Evolutionary conservation across 148 eudicot genomes (phyloP).

Genomic region (Rhododendron ovatum): DNA sequence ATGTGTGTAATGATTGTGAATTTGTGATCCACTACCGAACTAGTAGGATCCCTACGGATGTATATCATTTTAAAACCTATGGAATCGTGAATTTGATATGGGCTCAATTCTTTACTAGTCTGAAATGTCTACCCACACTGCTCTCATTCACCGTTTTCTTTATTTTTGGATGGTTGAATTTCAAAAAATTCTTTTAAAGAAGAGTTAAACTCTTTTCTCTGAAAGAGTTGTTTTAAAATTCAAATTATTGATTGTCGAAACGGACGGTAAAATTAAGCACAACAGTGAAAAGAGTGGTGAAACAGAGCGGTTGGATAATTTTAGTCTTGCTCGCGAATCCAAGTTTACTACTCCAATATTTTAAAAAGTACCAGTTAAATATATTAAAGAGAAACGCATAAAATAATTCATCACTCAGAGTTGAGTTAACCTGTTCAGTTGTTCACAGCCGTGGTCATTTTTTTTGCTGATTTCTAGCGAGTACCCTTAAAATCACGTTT

Average conservation of each 20-base stretch:
- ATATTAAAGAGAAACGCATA: too few relatives aligned
- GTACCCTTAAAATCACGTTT: too few relatives aligned
- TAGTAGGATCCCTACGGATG: background rate
- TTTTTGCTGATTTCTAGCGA: too few relatives aligned
- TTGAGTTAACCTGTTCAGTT: background rate
- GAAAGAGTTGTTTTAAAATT: too few relatives aligned
- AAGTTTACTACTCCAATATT: too few relatives aligned
- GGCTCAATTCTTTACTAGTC: background rate
- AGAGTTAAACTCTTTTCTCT: too few relatives aligned
- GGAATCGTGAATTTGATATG: background rate
- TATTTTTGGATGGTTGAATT: accelerated
- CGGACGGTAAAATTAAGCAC: accelerated
- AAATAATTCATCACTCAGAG: background rate
- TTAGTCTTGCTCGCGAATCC: too few relatives aligned
- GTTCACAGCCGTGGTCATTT: background rate
- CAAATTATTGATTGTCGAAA: accelerated
- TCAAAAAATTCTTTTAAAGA: accelerated
- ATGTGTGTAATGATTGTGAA: background rate
- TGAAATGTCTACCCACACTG: too few relatives aligned
- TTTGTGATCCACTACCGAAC: background rate
- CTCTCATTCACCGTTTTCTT: too few relatives aligned
- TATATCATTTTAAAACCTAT: background rate
- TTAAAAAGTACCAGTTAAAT: too few relatives aligned
- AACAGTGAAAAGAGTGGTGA: too few relatives aligned
- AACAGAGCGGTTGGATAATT: too few relatives aligned